Base-by-base conservation (phyloP, 2,329 filamentous ascomycete genomes). In the Trichoderma oligosporum region DNA sequence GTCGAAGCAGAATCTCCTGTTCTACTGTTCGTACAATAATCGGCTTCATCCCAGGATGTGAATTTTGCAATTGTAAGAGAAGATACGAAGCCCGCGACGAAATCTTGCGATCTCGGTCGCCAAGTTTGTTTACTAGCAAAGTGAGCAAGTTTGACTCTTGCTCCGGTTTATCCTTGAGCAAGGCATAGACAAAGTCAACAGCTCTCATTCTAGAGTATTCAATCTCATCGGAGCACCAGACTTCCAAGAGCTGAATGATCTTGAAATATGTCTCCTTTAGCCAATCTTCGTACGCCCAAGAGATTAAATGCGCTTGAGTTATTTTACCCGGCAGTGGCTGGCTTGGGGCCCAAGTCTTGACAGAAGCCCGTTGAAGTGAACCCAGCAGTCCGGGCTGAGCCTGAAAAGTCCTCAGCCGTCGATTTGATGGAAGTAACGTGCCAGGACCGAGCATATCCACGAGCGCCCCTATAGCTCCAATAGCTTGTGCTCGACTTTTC, bases 261-360 rank as follows among this genome's bases (percentile, higher is more conserved):
- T 93, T 91, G 72, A 97, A 99, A 72, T 95, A 99, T 33, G 87
- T 86, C 59, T 88, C 86, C 76, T 99, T 99, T 57, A 99, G 76
- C 88, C 93, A 97, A 70, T 97, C 90, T 71, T 99, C 94, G 64
- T 88, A 99, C 1, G 86, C 86, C 93, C 93, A 99, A 16, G 85
- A 79, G 18, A 99, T 83, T 62, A 99, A 73, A 71, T 97, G 91
- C 11, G 81, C 78, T 63, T 89, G 83, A 38, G 88, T 85, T 24
- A 97, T 74, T 44, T 83, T 82, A 9, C 84, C 84, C 0, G 93
- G 93, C 4, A 97, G 75, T 39, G 81, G 76, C 59, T 91, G 83
- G n/a, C 82, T 82, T 12, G 77, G 69, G 16, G 78, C 82, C 92
- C 92, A 97, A 12, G 69, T 71, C 45, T 74, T 76, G 27, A 71